Evolutionary conservation across 2,329 filamentous ascomycete species (phyloP), one percentile per base, ranked within the genome.

Genomic region (Colletotrichum paranaense): DNA sequence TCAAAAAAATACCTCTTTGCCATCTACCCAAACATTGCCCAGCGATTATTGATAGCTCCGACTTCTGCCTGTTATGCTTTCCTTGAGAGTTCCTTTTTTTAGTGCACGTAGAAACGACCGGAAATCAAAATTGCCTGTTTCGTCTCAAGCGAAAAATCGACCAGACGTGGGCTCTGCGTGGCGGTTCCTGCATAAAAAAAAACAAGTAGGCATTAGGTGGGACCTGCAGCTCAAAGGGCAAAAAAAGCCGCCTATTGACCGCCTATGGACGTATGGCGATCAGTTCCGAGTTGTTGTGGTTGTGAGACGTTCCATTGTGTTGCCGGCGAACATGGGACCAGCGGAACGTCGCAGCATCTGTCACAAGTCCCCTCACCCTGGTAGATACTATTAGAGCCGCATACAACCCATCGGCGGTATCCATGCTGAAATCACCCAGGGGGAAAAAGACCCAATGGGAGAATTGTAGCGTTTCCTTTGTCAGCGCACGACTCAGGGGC

Each of bases 341-440:
- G 35, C 46, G 71, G 71, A 55, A 71, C 38, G 71, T 70, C 67
- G 67, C 71, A 70, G 71, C 49, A 62, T 42, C 67, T 42, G 67
- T 73, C 67, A 66, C 67, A 73, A 71, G 28, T 72, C n/a, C 8
- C 53, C 16, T 58, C 28, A 11, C 28, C 28, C 56, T n/a, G 28
- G 60, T 42, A 35, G 32, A 35, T 35, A 35, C 32, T 35, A 56
- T 8, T 24, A 49, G 66, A 73, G 70, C 70, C 70, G 55, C 66
- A 73, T 30, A 32, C 19, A 22, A n/a, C 35, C 12, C 22, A 28
- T n/a, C 56, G n/a, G 28, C 35, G 38, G 64, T 35, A 60, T n/a
- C 60, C 62, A 35, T 22, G 62, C 30, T 28, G 57, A 24, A 26
- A 22, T 42, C 38, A 16, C 5, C 38, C 12, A 4, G 24, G 1